Percentiles rank a stretch among this genome's conserved stretches.
phyloP scores from a whole-genome alignment of 192 early-diverging fungal species.

The Backusella mclennaniae region DNA sequence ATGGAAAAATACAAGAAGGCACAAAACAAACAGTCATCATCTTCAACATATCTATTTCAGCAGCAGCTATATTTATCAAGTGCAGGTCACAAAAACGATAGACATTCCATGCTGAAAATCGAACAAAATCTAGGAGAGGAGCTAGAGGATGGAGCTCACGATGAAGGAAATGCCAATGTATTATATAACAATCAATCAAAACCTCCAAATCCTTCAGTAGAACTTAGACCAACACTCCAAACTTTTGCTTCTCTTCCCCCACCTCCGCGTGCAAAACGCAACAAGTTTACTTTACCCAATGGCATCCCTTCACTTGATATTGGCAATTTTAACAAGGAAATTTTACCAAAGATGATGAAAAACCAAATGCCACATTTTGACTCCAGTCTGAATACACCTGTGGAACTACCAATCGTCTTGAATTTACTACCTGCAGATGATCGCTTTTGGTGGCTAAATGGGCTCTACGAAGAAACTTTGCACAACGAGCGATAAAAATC shows the following conservation, averaged over 20 bases:
- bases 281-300: not conserved
- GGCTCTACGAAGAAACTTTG: conserved; percentile 10
- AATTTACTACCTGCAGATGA: conserved; percentile 15
- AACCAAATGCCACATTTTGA: not conserved
- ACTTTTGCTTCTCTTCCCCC: conserved; percentile 13
- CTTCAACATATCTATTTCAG: not conserved
- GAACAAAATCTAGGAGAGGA: not conserved
- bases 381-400: not conserved
- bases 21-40: not conserved
- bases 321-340: not conserved
- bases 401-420: conserved; percentile 5
- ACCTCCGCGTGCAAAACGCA: conserved; percentile 23
- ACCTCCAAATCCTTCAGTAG: not conserved
- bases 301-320: not conserved
- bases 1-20: conserved; percentile 4
- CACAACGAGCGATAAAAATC: not conserved
- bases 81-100: not conserved
- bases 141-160: not conserved
- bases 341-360: conserved; percentile 6
- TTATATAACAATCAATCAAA: not conserved
- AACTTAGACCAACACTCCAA: not conserved
- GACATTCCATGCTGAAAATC: not conserved
- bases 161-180: not conserved
- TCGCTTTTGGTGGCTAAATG: conserved; percentile 14
- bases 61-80: conserved; percentile 9